Conservation (phyloP, 257 asterid genomes). For the Salvia splendens region DNA sequence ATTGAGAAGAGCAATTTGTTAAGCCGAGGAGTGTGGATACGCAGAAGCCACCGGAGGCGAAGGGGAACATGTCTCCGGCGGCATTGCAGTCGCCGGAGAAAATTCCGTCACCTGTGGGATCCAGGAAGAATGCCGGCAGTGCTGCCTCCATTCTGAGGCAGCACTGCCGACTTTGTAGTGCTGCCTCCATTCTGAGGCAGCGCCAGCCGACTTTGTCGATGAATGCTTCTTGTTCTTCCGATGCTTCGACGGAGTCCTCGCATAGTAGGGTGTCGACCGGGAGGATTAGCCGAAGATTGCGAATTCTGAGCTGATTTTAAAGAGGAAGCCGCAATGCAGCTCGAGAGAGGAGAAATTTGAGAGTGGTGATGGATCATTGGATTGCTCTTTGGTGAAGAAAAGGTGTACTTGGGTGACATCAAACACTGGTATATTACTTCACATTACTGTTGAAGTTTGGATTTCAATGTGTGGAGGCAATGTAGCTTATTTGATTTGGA, state of each 20-base stretch:
- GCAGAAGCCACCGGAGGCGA: conserved; percentile 41
- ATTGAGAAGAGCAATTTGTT: conserved; percentile 47
- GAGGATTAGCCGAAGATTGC: conserved; percentile 51
- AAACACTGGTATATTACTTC: conserved; percentile 62
- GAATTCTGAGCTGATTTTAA: conserved; percentile 34
- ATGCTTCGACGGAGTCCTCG: conserved; percentile 88
- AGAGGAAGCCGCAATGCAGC: conserved; percentile 58
- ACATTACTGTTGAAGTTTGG: conserved; percentile 4
- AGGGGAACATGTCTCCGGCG: conserved; percentile 53
- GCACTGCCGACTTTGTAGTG: conserved; percentile 62
- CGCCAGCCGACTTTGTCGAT: conserved; percentile 64
- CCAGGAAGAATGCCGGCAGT: conserved; percentile 47
- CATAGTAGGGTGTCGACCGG: conserved; percentile 91
- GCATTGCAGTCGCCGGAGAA: conserved; percentile 39
- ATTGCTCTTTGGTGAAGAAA: conserved; percentile 51
- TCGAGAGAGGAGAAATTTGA: conserved; percentile 44
- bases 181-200: conserved; percentile 63
- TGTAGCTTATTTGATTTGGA: conserved; percentile 3
- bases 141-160: conserved; percentile 49
- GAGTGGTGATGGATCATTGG: conserved; percentile 46
- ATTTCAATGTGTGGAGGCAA: conserved; percentile 3
- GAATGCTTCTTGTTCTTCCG: conserved; percentile 93
- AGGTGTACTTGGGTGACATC: conserved; percentile 98
- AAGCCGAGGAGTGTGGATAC: conserved; percentile 45
- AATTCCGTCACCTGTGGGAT: conserved; percentile 45